Evolutionary conservation across 73 alveolate genomes (phyloP).

Genomic region (Stentor coeruleus): DNA sequence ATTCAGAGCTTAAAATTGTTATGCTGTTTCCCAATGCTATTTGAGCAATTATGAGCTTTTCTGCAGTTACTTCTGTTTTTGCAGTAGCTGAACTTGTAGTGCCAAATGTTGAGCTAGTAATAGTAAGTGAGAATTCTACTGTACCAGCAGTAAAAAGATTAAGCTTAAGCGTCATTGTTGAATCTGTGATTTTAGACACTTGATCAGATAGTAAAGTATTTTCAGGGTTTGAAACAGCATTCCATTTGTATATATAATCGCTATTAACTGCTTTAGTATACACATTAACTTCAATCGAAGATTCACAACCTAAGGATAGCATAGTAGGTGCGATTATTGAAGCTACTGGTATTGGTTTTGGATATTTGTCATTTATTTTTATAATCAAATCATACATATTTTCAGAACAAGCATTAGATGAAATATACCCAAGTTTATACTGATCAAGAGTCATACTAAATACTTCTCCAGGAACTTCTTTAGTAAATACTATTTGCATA

Average conservation of each 20-base stretch:
- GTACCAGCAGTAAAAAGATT: background rate
- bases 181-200: background rate
- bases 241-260: background rate
- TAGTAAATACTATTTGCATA: too few species aligned
- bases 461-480: background rate
- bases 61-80: background rate
- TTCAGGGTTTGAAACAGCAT: background rate
- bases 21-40: background rate
- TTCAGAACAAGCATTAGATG: background rate
- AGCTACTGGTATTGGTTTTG: background rate
- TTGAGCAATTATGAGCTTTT: background rate
- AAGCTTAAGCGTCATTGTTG: background rate
- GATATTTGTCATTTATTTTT: too few species aligned
- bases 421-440: background rate
- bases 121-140: background rate
- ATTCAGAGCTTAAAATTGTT: background rate
- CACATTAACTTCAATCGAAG: background rate
- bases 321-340: background rate
- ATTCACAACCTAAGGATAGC: background rate
- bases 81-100: background rate
- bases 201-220: too few species aligned
- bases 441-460: background rate
- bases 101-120: background rate
- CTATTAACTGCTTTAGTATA: background rate
- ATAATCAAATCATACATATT: background rate